Evolutionary conservation across 306 rosid species (phyloP).

Genomic region (Cyamopsis tetragonoloba): DNA sequence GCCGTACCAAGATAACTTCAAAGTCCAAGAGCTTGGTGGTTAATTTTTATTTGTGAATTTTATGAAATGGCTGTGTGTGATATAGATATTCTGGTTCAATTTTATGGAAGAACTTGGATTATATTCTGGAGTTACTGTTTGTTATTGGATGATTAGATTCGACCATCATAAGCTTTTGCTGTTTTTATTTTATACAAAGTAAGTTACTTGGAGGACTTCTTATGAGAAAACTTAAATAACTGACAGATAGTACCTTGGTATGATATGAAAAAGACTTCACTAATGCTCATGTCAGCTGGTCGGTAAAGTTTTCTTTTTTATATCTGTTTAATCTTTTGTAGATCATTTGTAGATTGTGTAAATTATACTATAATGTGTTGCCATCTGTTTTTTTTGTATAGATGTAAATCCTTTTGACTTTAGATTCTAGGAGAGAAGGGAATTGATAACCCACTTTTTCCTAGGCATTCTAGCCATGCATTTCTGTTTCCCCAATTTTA

Average conservation of each 20-base stretch:
- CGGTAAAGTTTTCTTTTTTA: not conserved
- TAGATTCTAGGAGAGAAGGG: not conserved
- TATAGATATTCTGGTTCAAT: not conserved
- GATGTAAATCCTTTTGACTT: not conserved
- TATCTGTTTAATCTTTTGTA: not conserved
- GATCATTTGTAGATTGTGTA: not conserved
- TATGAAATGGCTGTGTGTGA: not conserved
- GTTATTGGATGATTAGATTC: conserved; percentile 3
- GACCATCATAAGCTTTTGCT: not conserved
- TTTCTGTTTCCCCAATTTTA: not conserved
- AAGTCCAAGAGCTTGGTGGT: conserved; percentile 1
- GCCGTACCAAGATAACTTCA: not conserved
- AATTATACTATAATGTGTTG: not conserved
- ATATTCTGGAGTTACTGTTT: not conserved
- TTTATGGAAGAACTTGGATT: not conserved
- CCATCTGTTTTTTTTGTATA: not conserved
- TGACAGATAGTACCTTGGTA: not conserved
- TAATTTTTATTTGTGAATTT: not conserved
- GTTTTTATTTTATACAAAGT: not conserved
- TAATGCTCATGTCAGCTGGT: not conserved
- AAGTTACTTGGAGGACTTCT: not conserved
- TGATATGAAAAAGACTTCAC: not conserved
- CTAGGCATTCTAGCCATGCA: not conserved
- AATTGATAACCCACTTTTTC: not conserved
- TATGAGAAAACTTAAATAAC: not conserved